A percentile compares a stretch with the other conserved stretches of the same genome.
phyloP scores from a whole-genome alignment of 2,329 filamentous ascomycete genomes.

The Aspergillus caelatus region DNA sequence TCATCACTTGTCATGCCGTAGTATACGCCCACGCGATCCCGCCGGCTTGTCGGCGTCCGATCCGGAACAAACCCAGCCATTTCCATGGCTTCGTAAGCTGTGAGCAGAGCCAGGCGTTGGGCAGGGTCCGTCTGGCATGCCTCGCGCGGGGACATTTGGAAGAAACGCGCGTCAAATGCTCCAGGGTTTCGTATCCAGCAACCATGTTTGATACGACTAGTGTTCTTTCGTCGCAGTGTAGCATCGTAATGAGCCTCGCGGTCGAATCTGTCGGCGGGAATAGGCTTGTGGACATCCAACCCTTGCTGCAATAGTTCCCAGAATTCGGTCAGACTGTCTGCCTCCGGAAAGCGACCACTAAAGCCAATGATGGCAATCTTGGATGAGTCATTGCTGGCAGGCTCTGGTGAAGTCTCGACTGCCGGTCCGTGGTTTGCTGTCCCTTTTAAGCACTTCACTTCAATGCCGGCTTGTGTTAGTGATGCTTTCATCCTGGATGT shows the following conservation, averaged over 20 bases:
- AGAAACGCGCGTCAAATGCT: conserved; percentile 79
- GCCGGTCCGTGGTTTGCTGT: not conserved
- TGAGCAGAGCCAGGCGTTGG: conserved; percentile 74
- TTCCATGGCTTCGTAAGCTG: conserved; percentile 80
- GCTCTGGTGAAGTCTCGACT: not conserved
- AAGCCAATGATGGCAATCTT: conserved; percentile 14
- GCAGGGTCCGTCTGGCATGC: conserved; percentile 80
- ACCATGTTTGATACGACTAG: conserved; percentile 73
- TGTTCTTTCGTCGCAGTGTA: conserved; percentile 73
- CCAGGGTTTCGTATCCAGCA: conserved; percentile 76
- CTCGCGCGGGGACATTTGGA: conserved; percentile 84
- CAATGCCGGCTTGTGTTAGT: not conserved
- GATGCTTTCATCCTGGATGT: not conserved
- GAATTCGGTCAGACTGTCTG: not conserved
- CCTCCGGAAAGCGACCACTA: conserved; percentile 10
- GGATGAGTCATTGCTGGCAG: not conserved
- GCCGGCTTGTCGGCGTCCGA: conserved; percentile 67
- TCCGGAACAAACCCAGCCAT: conserved; percentile 78
- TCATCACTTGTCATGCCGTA: conserved; percentile 77
- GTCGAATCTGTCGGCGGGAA: conserved; percentile 60
- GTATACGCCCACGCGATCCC: conserved; percentile 69
- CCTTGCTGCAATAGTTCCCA: conserved; percentile 9
- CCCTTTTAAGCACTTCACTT: not conserved
- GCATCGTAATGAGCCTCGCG: conserved; percentile 71
- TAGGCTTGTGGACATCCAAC: conserved; percentile 7